Evolutionary conservation across 148 eudicot genomes (phyloP), one percentile per base, ranked within the genome.

Genomic region (Dysphania ambrosioides): DNA sequence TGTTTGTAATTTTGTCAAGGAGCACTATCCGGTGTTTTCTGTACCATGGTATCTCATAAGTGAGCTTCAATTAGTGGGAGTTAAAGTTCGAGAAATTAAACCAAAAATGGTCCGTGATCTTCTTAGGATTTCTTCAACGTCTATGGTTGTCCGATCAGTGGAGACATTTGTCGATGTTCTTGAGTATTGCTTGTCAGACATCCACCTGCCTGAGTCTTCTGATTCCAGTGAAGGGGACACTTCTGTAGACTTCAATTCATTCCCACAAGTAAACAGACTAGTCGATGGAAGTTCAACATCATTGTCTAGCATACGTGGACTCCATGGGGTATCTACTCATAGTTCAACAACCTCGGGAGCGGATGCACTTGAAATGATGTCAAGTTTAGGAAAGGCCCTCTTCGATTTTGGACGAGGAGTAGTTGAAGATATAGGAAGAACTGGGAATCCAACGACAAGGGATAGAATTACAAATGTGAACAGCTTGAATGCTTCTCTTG

Each of bases 61-160:
- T 84, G 99, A 95, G 83, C 88, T 95, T 73, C 92, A 89, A 79
- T 88, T 89, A 16, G 87, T 92, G 57, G 99, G 96, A 40, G 81
- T 95, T 47, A 72, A 79, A 53, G 94, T 92, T 73, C 87, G 93
- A 79, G 97, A 95, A 87, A 90, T 95, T 71, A 92, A 90, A 83
- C 97, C 99, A 47, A 95, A 87, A 85, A 95, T 95, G 99, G 97
- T 95, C 11, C 93, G 99, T 23, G 92, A 89, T 78, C 99, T 95
- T 85, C 97, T 95, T 72, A 87, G 90, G 84, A 78, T 87, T 69
- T 90, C 99, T 75, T 86, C 92, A 68, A 77, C 88, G 31, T 84
- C 92, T 64, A 78, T 89, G 62, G 84, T 81, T 78, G 78, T 91
- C 35, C 86, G 87, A 41, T 89, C 96, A 42, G 85, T 89, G 71